phyloP scores from a whole-genome alignment of 305 asterid genomes.

The Fraxinus greggii region DNA sequence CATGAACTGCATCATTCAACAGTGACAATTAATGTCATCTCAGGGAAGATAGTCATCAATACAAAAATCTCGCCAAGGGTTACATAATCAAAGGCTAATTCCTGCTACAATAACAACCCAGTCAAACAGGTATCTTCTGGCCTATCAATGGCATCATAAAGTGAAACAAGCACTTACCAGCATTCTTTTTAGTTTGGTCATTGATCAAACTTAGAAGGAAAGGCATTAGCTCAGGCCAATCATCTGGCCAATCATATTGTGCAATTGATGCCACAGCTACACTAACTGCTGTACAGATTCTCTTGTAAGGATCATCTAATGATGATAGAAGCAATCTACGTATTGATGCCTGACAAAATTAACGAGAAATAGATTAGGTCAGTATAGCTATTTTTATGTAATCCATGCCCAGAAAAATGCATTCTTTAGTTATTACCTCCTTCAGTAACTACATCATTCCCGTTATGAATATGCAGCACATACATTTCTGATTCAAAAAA shows the following conservation, averaged over 20 bases:
- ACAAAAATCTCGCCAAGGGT: neutral
- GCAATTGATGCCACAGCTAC: constrained; percentile 83
- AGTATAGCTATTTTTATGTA: constrained; percentile 12
- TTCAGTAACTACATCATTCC: constrained; percentile 11
- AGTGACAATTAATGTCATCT: constrained; percentile 11
- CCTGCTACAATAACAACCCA: neutral
- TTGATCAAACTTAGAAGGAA: constrained; percentile 59
- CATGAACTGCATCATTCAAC: constrained; percentile 62
- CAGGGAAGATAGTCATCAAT: constrained; percentile 17
- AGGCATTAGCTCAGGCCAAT: constrained; percentile 89
- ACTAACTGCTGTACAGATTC: constrained; percentile 86
- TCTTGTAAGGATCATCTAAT: constrained; percentile 72
- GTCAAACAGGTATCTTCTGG: constrained; percentile 4
- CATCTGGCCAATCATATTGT: constrained; percentile 90
- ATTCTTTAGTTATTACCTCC: neutral
- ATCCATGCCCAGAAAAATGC: neutral
- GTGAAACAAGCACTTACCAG: constrained; percentile 53
- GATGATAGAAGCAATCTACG: constrained; percentile 64
- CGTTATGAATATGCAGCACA: neutral
- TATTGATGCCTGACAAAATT: constrained; percentile 57
- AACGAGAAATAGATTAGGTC: constrained; percentile 19
- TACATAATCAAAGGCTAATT: neutral
- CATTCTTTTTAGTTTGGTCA: constrained; percentile 62
- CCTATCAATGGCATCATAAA: constrained; percentile 1
- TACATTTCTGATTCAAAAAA: neutral